Percentiles rank a stretch among this genome's conserved stretches.
phyloP scores from a whole-genome alignment of 148 eudicot species.

The Polygonum aviculare region DNA sequence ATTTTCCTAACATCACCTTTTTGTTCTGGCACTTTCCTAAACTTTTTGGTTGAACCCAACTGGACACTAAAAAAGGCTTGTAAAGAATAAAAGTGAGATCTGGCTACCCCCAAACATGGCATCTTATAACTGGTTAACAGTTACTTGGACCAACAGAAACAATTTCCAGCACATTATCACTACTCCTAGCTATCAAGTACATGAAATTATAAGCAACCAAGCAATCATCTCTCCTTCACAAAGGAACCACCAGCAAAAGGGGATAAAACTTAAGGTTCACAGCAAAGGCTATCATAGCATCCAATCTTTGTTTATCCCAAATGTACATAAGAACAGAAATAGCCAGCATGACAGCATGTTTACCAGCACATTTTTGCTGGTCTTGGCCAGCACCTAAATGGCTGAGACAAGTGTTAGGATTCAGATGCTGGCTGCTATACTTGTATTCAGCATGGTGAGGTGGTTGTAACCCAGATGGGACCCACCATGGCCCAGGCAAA shows the following conservation, averaged over 20 bases:
- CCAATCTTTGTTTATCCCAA: too few relatives aligned
- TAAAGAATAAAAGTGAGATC: not conserved
- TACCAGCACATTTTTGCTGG: not conserved
- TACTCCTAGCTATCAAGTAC: not conserved
- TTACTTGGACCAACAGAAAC: not conserved
- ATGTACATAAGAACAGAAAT: not conserved
- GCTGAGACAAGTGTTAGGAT: not conserved
- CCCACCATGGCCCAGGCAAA: constrained; percentile 10
- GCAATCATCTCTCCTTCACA: not conserved
- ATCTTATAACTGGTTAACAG: not conserved
- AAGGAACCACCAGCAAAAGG: not conserved
- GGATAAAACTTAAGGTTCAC: not conserved
- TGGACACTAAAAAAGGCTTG: not conserved
- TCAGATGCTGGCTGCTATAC: not conserved
- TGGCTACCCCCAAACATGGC: not conserved
- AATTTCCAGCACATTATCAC: not conserved
- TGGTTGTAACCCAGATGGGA: constrained; percentile 1
- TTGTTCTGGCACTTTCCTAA: not conserved
- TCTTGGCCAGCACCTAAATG: not conserved
- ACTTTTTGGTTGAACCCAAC: not conserved
- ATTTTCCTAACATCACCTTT: not conserved
- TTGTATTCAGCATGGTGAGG: not conserved
- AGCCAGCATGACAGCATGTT: not conserved
- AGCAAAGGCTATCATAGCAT: not conserved
- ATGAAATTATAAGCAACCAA: constrained; percentile 5